phyloP scores from a whole-genome alignment of 75 land plant species.

The Picea sitchensis region DNA sequence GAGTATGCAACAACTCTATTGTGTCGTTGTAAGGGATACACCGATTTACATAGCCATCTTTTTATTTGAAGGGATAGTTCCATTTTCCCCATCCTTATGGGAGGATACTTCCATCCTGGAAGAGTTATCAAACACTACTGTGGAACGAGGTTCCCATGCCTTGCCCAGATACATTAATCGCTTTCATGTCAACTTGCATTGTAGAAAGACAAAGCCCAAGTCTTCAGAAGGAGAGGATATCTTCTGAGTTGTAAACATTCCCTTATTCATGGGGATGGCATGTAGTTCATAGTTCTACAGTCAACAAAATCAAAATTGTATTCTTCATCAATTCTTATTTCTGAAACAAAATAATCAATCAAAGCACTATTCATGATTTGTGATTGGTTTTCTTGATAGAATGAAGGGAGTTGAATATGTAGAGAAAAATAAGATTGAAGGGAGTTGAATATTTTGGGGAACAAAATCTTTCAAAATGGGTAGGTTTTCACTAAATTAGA shows the following conservation, averaged over 20 bases:
- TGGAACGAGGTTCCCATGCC: constrained; percentile 70
- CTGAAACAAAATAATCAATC: too few relatives aligned
- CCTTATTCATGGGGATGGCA: constrained; percentile 35
- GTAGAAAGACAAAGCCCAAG: constrained; percentile 60
- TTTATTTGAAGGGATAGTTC: constrained; percentile 10
- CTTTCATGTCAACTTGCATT: constrained; percentile 48
- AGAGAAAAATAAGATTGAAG: too few relatives aligned
- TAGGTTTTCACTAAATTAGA: too few relatives aligned
- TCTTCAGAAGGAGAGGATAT: constrained; percentile 28
- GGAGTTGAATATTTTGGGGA: too few relatives aligned
- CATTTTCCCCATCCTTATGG: constrained; percentile 72
- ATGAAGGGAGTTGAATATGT: constrained; percentile 17
- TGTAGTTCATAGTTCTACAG: constrained; percentile 57
- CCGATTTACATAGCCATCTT: background rate
- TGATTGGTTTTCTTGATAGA: constrained; percentile 17
- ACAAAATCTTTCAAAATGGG: too few relatives aligned
- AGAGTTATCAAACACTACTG: constrained; percentile 51
- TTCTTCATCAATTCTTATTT: too few relatives aligned
- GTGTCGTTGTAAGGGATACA: too few relatives aligned
- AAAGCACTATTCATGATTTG: too few relatives aligned
- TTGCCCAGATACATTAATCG: constrained; percentile 16
- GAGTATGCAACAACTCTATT: too few relatives aligned
- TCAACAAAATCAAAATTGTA: background rate
- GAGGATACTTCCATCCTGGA: constrained; percentile 36
- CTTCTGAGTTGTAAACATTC: constrained; percentile 66